These are phyloP conservation scores for Tolypocladium nubicola DNA, from an alignment of 2,329 filamentous ascomycete genomes.

Conservation along the genomic window DNA sequence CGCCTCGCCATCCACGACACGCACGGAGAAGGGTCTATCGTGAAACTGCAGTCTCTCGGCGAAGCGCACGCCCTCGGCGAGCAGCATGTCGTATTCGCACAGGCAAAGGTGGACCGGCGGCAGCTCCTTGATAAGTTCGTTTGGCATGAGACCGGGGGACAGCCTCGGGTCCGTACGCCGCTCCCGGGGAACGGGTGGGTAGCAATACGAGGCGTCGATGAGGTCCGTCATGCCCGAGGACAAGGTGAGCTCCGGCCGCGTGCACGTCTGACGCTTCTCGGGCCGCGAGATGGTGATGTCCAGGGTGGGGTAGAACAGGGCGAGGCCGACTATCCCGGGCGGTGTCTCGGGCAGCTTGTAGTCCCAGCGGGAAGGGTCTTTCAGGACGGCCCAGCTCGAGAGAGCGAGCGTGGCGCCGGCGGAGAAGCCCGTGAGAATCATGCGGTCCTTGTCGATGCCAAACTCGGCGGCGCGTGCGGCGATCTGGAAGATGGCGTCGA, in stretches of 20 bases:
- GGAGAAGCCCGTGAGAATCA: constrained; percentile 54
- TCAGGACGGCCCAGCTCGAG: constrained; percentile 34
- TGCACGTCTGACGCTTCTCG: constrained; percentile 42
- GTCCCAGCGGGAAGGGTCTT: constrained; percentile 29
- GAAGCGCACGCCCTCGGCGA: constrained; percentile 49
- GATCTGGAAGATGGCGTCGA: constrained; percentile 53
- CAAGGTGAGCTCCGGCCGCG: constrained; percentile 46
- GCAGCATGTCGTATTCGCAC: constrained; percentile 57
- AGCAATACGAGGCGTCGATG: constrained; percentile 53
- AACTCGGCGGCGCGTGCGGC: constrained; percentile 44
- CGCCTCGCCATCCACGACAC: constrained; percentile 33
- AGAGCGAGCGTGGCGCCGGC: constrained; percentile 48
- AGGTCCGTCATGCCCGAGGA: constrained; percentile 48
- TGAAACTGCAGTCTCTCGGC: constrained; percentile 39
- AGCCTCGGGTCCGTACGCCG: constrained; percentile 42
- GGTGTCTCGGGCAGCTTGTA: constrained; percentile 26
- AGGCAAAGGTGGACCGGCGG: constrained; percentile 46
- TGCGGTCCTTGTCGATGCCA: constrained; percentile 41
- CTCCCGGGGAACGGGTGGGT: constrained; percentile 34
- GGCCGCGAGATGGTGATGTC: constrained; percentile 49
- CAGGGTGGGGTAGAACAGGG: constrained; percentile 51
- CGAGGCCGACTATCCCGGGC: constrained; percentile 39
- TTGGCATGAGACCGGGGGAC: constrained; percentile 45
- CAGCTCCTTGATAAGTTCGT: constrained; percentile 40
- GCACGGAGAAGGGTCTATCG: constrained; percentile 23